Conservation (phyloP, 2,329 filamentous ascomycete species). For the Talaromyces sp. region DNA sequence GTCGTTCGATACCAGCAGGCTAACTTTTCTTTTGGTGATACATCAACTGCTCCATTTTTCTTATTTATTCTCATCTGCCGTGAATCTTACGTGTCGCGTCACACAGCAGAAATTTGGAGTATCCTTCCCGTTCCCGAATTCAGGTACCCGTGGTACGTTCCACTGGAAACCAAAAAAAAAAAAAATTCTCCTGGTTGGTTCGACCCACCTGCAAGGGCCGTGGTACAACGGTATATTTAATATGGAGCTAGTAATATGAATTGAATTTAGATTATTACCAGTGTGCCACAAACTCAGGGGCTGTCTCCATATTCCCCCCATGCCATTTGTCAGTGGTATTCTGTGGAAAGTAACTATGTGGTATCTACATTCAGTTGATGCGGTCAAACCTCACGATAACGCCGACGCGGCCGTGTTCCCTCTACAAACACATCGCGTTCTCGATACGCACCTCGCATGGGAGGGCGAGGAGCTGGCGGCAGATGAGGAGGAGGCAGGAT, state of each 20-base stretch:
- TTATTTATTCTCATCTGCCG: no score
- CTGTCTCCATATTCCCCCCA: background rate
- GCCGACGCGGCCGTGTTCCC: conserved; percentile 3
- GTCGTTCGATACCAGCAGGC: no score
- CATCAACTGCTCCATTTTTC: no score
- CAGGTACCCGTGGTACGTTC: background rate
- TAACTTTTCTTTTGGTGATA: no score
- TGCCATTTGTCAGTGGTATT: background rate
- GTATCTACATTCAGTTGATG: background rate
- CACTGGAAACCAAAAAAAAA: background rate
- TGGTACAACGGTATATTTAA: background rate
- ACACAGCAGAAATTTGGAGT: background rate
- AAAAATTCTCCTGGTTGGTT: background rate
- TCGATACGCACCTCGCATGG: conserved; percentile 7
- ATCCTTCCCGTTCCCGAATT: background rate
- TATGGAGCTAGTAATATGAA: background rate
- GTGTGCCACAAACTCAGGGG: background rate
- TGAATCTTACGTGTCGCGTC: background rate
- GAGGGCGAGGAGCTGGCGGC: conserved; percentile 13
- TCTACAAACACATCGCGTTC: conserved; percentile 10
- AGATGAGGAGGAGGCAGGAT: conserved; percentile 16
- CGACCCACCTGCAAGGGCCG: background rate
- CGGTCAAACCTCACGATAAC: conserved; percentile 11
- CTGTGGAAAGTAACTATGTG: background rate
- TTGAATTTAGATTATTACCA: background rate